Evolutionary conservation across 257 asterid species (phyloP).

Genomic region (Ocimum tenuiflorum): DNA sequence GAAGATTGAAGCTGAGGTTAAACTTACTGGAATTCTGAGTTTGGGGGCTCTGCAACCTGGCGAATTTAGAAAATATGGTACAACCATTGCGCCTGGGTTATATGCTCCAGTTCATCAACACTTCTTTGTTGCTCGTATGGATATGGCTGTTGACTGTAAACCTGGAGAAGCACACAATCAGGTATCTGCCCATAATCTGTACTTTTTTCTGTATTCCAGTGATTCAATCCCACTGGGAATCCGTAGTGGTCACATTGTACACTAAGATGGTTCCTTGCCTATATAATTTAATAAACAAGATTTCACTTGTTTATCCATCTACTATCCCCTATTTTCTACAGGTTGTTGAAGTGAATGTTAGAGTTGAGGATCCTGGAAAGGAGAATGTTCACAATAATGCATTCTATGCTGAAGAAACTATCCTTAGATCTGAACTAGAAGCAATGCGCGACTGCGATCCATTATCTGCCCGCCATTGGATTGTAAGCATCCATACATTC

Average conservation of each 20-base stretch:
- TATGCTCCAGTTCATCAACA: conserved; percentile 99
- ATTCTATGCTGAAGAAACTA: conserved; percentile 86
- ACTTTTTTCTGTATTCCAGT: too few relatives aligned
- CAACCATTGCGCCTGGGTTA: conserved; percentile 87
- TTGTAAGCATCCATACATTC: conserved; percentile 44
- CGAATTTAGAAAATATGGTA: conserved; percentile 81
- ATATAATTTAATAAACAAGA: too few relatives aligned
- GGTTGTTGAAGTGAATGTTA: conserved; percentile 94
- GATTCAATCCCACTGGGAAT: background rate
- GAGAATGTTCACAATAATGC: conserved; percentile 87
- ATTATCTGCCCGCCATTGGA: conserved; percentile 93
- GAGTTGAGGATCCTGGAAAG: conserved; percentile 87
- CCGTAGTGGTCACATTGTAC: background rate
- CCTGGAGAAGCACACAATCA: conserved; percentile 94
- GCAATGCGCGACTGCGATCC: conserved; percentile 95
- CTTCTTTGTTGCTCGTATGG: conserved; percentile 97
- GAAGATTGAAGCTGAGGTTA: conserved; percentile 96
- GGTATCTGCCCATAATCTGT: conserved; percentile 26
- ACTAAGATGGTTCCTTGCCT: too few relatives aligned
- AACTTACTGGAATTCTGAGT: conserved; percentile 94
- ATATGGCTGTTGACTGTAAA: conserved; percentile 89
- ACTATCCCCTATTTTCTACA: conserved; percentile 20
- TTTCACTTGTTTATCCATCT: conserved; percentile 4
- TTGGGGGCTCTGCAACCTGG: conserved; percentile 90
- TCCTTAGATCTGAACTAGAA: conserved; percentile 73